Percentiles rank a stretch among this genome's conserved stretches.
Conservation (phyloP, 768 basidiomycete genomes). For the Imleria badia region DNA sequence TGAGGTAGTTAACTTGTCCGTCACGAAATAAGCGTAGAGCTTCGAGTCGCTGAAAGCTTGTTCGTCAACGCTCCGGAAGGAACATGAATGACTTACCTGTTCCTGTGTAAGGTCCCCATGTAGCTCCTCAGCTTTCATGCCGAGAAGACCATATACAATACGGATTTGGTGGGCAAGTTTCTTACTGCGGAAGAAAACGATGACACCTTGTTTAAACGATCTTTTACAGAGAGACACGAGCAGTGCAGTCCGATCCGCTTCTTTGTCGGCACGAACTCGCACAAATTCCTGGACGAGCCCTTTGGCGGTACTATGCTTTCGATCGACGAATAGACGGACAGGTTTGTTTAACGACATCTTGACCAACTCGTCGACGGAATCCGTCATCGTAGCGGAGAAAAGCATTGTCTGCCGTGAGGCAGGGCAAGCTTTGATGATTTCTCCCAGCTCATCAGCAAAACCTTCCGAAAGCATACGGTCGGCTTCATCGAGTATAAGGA, state of each 20-base stretch:
- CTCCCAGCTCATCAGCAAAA: conserved; percentile 90
- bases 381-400: conserved; percentile 99
- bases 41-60: conserved; percentile 64
- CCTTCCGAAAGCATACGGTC: conserved; percentile 97
- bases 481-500: conserved; percentile 95
- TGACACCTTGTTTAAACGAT: conserved; percentile 79
- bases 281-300: conserved; percentile 94
- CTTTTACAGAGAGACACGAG: conserved; percentile 84
- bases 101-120: conserved; percentile 97
- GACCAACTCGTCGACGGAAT: conserved; percentile 91
- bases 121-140: conserved; percentile 87
- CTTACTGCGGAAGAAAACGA: conserved; percentile 96
- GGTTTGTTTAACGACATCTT: conserved; percentile 92
- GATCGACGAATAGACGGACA: conserved; percentile 93
- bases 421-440: conserved; percentile 92
- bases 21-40: conserved; percentile 88
- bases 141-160: conserved; percentile 85
- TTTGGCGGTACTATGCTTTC: conserved; percentile 82
- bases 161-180: conserved; percentile 97
- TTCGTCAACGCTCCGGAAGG: conserved; percentile 3
- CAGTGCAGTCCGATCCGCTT: conserved; percentile 71
- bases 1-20: conserved; percentile 83
- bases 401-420: conserved; percentile 93
- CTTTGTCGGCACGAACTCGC: conserved; percentile 79
- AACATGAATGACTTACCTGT: conserved; percentile 53